Percentiles rank a stretch among this genome's conserved stretches.
These are phyloP conservation scores for Yarrowia galli DNA, from an alignment of 1,139 yeast species.

Conservation along the genomic window DNA sequence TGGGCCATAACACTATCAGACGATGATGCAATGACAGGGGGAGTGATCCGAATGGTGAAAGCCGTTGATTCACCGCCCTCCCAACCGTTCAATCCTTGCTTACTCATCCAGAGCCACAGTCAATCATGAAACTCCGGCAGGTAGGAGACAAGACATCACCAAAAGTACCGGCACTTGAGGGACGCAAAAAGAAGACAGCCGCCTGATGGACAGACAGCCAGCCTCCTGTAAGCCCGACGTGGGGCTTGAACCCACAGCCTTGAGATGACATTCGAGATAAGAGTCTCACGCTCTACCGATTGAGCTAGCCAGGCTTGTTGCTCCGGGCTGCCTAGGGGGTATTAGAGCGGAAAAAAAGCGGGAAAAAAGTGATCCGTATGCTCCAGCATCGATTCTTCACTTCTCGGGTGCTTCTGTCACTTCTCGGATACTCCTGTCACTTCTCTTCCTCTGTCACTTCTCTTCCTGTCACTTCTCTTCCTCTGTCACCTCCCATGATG, in stretches of 20 bases:
- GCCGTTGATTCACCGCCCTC: too few relatives aligned
- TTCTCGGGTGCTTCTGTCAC: too few relatives aligned
- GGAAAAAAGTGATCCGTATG: too few relatives aligned
- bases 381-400: too few relatives aligned
- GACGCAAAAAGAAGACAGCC: background rate
- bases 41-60: too few relatives aligned
- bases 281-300: constrained; percentile 26
- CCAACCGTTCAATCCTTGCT: too few relatives aligned
- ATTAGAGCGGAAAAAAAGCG: background rate
- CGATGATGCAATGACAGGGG: too few relatives aligned
- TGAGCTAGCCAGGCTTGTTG: constrained; percentile 22
- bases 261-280: constrained; percentile 10
- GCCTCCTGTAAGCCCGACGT: background rate
- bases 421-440: too few relatives aligned
- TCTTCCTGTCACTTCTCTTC: too few relatives aligned
- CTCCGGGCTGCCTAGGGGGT: background rate
- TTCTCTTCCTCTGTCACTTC: too few relatives aligned
- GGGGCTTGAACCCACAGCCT: constrained; percentile 27
- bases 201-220: background rate
- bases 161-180: background rate
- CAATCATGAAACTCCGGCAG: background rate
- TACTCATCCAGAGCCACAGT: too few relatives aligned
- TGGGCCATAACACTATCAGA: too few relatives aligned
- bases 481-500: background rate
- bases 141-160: background rate